These are phyloP conservation scores for Starmera quercuum DNA, from an alignment of 805 yeast species.

Conservation along the genomic window DNA sequence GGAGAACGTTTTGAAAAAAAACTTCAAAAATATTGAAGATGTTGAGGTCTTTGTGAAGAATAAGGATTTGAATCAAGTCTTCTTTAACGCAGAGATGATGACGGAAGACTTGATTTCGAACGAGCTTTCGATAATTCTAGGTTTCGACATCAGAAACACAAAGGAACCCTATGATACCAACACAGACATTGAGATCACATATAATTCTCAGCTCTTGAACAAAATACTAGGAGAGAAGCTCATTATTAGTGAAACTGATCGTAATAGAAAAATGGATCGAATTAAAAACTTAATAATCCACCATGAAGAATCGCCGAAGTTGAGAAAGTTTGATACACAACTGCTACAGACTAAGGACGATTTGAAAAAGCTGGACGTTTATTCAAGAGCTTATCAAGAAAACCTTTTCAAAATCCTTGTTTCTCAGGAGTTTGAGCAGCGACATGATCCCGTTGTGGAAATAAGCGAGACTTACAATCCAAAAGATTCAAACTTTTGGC, in stretches of 20 bases:
- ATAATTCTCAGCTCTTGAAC: slow-evolving; percentile 7
- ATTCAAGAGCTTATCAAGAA: too few relatives aligned
- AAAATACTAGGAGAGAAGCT: slow-evolving; percentile 5
- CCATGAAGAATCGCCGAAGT: slow-evolving; percentile 9
- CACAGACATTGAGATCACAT: slow-evolving; percentile 4
- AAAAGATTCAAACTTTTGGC: slow-evolving; percentile 13
- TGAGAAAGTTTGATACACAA: slow-evolving; percentile 9
- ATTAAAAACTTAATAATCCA: slow-evolving; percentile 6
- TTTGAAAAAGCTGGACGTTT: not conserved
- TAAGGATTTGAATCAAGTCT: not conserved
- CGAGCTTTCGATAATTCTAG: slow-evolving; percentile 2
- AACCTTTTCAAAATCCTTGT: slow-evolving; percentile 4
- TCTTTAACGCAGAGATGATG: slow-evolving; percentile 3
- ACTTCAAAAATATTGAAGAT: not conserved
- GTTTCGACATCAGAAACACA: slow-evolving; percentile 4
- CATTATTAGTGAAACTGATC: slow-evolving; percentile 10
- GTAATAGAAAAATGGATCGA: slow-evolving; percentile 9
- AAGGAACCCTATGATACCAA: slow-evolving; percentile 4
- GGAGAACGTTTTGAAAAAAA: not conserved
- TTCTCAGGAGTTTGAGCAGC: slow-evolving; percentile 10
- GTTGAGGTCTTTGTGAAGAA: not conserved
- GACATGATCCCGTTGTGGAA: slow-evolving; percentile 16
- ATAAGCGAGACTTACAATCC: slow-evolving; percentile 13
- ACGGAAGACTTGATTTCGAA: not conserved
- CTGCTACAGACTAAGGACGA: slow-evolving; percentile 6